Conservation (phyloP, 192 early-diverging fungal genomes). For the Backusella luteola region DNA sequence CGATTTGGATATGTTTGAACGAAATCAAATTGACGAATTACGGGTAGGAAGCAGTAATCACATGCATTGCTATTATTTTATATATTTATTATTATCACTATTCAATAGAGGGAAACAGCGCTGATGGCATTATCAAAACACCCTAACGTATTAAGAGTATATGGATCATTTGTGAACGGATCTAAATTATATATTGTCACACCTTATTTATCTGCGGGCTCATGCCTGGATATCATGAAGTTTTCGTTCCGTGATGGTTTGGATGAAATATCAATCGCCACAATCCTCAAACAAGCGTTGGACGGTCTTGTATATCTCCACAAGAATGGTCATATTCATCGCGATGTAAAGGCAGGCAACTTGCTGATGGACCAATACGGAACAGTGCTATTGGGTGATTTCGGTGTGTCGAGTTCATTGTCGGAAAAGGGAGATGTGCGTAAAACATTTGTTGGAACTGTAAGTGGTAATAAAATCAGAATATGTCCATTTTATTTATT, state of each 20-base stretch:
- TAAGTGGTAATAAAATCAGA: too few species aligned
- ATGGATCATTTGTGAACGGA: conserved; percentile 80
- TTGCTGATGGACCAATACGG: conserved; percentile 67
- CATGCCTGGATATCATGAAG: conserved; percentile 88
- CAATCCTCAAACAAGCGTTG: conserved; percentile 75
- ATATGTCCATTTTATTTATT: too few species aligned
- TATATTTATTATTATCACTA: neutral
- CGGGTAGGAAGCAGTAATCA: conserved; percentile 46
- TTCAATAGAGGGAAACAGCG: conserved; percentile 70
- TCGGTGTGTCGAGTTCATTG: conserved; percentile 66
- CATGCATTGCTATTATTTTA: neutral
- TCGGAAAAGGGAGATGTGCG: conserved; percentile 63
- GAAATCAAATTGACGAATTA: conserved; percentile 92
- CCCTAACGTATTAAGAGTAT: conserved; percentile 77
- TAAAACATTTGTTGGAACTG: conserved; percentile 72
- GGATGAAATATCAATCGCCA: conserved; percentile 75
- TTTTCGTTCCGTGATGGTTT: conserved; percentile 75
- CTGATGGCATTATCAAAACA: conserved; percentile 87
- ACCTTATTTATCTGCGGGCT: conserved; percentile 74
- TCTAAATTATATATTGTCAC: conserved; percentile 82
- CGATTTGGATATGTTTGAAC: conserved; percentile 87
- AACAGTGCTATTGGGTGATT: conserved; percentile 60
- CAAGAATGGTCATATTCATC: conserved; percentile 64
- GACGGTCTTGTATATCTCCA: conserved; percentile 66
- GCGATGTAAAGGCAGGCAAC: conserved; percentile 74